A percentile compares a stretch with the other conserved stretches of the same genome.
phyloP scores from a whole-genome alignment of 2,329 filamentous ascomycete genomes.

The Talaromyces marneffei region DNA sequence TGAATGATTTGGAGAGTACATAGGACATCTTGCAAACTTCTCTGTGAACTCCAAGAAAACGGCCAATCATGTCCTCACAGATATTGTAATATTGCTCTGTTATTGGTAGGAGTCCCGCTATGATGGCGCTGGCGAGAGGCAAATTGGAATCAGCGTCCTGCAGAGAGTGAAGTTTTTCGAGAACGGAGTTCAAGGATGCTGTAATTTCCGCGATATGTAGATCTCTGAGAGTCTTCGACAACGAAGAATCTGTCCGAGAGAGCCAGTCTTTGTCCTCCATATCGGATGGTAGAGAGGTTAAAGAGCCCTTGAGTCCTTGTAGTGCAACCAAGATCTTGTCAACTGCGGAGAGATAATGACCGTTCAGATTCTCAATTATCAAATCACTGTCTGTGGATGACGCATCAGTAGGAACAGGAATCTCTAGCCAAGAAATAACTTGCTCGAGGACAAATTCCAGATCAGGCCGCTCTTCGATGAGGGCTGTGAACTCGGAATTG shows the following conservation, averaged over 20 bases:
- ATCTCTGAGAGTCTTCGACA: constrained; percentile 51
- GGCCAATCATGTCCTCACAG: constrained; percentile 52
- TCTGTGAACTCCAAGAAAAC: constrained; percentile 60
- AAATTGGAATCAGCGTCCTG: constrained; percentile 40
- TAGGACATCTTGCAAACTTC: constrained; percentile 69
- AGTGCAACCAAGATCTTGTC: constrained; percentile 74
- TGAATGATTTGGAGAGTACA: constrained; percentile 69
- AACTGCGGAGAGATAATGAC: constrained; percentile 57
- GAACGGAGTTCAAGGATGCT: constrained; percentile 38
- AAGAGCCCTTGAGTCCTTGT: constrained; percentile 60
- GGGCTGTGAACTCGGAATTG: constrained; percentile 39
- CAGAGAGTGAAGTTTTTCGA: constrained; percentile 43
- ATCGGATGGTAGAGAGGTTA: constrained; percentile 52
- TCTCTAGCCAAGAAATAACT: constrained; percentile 58
- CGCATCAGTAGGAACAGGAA: constrained; percentile 21
- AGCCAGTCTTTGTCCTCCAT: constrained; percentile 61
- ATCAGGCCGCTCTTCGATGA: constrained; percentile 49
- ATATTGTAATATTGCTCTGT: constrained; percentile 65
- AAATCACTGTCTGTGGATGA: constrained; percentile 17
- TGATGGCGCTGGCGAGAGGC: constrained; percentile 49
- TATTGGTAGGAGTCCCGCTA: constrained; percentile 63
- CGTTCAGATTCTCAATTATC: constrained; percentile 47
- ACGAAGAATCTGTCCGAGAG: constrained; percentile 49
- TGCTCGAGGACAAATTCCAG: constrained; percentile 62
- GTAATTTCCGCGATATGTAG: constrained; percentile 56